Evolutionary conservation across 768 basidiomycete species (phyloP), one percentile per base, ranked within the genome.

Genomic region (Pulveroboletus frians): DNA sequence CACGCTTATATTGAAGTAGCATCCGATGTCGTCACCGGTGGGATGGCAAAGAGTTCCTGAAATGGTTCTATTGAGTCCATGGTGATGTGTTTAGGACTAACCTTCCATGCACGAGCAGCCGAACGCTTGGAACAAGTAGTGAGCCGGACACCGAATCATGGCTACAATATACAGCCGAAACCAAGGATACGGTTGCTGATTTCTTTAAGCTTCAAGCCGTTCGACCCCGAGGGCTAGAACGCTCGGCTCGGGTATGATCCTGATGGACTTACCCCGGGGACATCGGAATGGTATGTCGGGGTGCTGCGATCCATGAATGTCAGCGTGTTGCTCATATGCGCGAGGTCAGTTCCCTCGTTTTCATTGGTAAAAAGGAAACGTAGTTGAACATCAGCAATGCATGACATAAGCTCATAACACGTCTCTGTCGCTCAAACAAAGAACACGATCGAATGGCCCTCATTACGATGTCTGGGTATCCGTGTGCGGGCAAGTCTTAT

Each of bases 401-500:
- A 26, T 26, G 23, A 26, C 23, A 6, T 26, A 26, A 26, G 23
- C 1, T 26, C 6, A 6, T 26, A 26, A 26, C 23, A 26, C 23
- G n/a, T n/a, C n/a, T n/a, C n/a, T n/a, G 23, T 15, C 20, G n/a
- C n/a, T 35, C 13, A 20, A 42, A 39, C 26, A 8, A 17, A 27
- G n/a, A 17, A 18, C 11, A n/a, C n/a, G 23, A 21, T 13, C 8
- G 26, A 39, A 96, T 97, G 95, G 92, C 95, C n/a, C 76, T 96
- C 36, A 73, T 99, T 56, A 95, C 92, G 2, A 73, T 98, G 35
- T 78, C 88, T 26, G 95, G 95, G 14, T 94, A 77, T 69, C 95
- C 95, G 0, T 83, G 76, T 56, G 84, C 87, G 36, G 94, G 95
- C 48, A 99, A 99, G 70, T 78, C 88, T 1, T 73, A 65, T n/a